Evolutionary conservation across 2,329 filamentous ascomycete species (phyloP).

Genomic region (Lachnellula suecica): DNA sequence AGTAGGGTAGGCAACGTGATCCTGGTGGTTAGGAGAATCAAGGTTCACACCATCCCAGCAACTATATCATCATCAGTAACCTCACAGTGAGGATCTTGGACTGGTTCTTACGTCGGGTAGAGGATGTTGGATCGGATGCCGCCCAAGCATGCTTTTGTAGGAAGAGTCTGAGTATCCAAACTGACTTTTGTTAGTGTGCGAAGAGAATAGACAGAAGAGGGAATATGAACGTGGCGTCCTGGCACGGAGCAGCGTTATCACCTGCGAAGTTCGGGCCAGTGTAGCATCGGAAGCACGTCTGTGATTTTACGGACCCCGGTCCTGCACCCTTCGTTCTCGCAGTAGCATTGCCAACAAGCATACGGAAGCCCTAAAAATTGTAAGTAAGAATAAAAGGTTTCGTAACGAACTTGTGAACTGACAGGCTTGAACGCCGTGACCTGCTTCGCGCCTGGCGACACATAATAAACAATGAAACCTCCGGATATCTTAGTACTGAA

Average conservation of each 20-base stretch:
- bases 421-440: slow-evolving; percentile 20
- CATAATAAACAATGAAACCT: slow-evolving; percentile 14
- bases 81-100: background rate
- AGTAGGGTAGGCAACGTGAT: slow-evolving; percentile 28
- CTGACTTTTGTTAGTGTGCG: slow-evolving; percentile 48
- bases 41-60: slow-evolving; percentile 25
- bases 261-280: slow-evolving; percentile 14
- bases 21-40: slow-evolving; percentile 21
- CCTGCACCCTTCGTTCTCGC: slow-evolving; percentile 1
- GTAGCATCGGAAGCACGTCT: slow-evolving; percentile 15
- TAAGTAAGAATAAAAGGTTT: background rate
- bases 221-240: slow-evolving; percentile 50
- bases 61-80: slow-evolving; percentile 40
- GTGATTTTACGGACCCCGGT: no score
- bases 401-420: background rate
- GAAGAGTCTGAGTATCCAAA: slow-evolving; percentile 48
- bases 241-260: slow-evolving; percentile 43
- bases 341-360: slow-evolving; percentile 15
- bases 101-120: slow-evolving; percentile 42
- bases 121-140: slow-evolving; percentile 53
- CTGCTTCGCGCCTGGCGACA: slow-evolving; percentile 8
- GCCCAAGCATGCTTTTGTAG: slow-evolving; percentile 50
- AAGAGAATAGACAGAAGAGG: slow-evolving; percentile 39
- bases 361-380: slow-evolving; percentile 13
- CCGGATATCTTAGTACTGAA: slow-evolving; percentile 13